These are phyloP conservation scores for Curvularia hawaiiensis DNA, from an alignment of 2,329 filamentous ascomycete genomes.

Conservation along the genomic window DNA sequence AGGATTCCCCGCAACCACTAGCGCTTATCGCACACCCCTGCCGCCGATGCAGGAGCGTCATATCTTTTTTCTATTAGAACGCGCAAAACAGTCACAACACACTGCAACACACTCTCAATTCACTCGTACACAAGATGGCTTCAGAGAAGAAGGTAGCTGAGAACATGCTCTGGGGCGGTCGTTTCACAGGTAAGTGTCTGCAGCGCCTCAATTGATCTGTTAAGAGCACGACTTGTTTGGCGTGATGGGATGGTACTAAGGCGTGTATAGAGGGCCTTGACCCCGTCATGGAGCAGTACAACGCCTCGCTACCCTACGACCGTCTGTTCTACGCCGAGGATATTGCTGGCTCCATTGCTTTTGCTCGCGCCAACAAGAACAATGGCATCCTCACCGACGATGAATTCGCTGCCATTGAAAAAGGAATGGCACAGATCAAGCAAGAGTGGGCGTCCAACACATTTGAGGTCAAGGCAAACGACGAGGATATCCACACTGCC, in stretches of 20 bases:
- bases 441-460: constrained; percentile 54
- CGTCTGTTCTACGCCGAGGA: constrained; percentile 79
- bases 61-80: constrained; percentile 29
- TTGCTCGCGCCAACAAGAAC: constrained; percentile 78
- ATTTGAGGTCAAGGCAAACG: constrained; percentile 56
- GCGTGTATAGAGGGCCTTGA: constrained; percentile 71
- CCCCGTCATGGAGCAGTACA: constrained; percentile 85
- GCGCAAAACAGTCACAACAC: constrained; percentile 32
- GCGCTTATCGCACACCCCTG: constrained; percentile 23
- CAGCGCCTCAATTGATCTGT: neutral
- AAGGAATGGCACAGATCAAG: constrained; percentile 66
- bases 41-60: constrained; percentile 32
- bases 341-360: constrained; percentile 80
- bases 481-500: constrained; percentile 62
- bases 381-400: constrained; percentile 72
- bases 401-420: constrained; percentile 77
- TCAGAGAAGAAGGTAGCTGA: constrained; percentile 45
- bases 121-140: constrained; percentile 30
- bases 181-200: constrained; percentile 28
- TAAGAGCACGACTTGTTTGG: neutral
- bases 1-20: constrained; percentile 9
- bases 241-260: constrained; percentile 17
- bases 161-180: constrained; percentile 48
- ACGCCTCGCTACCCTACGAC: constrained; percentile 80
- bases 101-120: constrained; percentile 1